These are phyloP conservation scores for Aspergillus persii DNA, from an alignment of 2,329 filamentous ascomycete genomes.

Conservation along the genomic window DNA sequence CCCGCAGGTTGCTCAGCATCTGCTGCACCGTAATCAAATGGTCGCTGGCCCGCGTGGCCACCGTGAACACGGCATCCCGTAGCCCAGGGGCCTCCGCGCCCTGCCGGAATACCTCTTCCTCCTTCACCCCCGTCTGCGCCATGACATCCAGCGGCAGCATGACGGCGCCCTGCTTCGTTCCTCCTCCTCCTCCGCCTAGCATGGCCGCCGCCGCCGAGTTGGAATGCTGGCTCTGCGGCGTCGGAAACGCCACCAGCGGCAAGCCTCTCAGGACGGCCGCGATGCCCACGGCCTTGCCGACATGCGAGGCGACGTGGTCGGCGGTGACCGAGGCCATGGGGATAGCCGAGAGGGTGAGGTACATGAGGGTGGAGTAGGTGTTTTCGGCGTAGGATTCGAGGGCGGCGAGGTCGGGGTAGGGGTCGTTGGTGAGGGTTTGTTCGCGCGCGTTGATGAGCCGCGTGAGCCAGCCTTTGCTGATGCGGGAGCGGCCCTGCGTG, in stretches of 20 bases:
- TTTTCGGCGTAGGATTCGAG: constrained; percentile 90
- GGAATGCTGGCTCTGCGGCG: constrained; percentile 56
- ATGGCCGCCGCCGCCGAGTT: constrained; percentile 43
- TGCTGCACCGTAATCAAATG: constrained; percentile 91
- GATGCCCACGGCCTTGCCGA: constrained; percentile 92
- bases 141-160: constrained; percentile 87
- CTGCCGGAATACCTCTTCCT: constrained; percentile 84
- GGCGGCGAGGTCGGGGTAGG: constrained; percentile 69
- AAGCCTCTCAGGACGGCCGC: constrained; percentile 81
- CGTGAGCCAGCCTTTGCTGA: constrained; percentile 70
- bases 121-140: constrained; percentile 74
- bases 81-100: constrained; percentile 77
- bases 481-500: constrained; percentile 47
- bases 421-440: constrained; percentile 77
- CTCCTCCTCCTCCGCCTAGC: constrained; percentile 29
- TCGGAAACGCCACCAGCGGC: constrained; percentile 79
- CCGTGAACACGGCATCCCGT: constrained; percentile 83
- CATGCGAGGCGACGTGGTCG: constrained; percentile 91
- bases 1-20: constrained; percentile 78
- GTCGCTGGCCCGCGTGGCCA: constrained; percentile 91
- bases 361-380: constrained; percentile 90
- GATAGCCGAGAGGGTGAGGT: constrained; percentile 76
- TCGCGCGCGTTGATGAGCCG: constrained; percentile 79
- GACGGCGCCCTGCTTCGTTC: constrained; percentile 60
- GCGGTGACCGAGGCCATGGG: constrained; percentile 78